Evolutionary conservation across 352 stramenopile genomes (phyloP).

Genomic region (Phytopythium litorale): DNA sequence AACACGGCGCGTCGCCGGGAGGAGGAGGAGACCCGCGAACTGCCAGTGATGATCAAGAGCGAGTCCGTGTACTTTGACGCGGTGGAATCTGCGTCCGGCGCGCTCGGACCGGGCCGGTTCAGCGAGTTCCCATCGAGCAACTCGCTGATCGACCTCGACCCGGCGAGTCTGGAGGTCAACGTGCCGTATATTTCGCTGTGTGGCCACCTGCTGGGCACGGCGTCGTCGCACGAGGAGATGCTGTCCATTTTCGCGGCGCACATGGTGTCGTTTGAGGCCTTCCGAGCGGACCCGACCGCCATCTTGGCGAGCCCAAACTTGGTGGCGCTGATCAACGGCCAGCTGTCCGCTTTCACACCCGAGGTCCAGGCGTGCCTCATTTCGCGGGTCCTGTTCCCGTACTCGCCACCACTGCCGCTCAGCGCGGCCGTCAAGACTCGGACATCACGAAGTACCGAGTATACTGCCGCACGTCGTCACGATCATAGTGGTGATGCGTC

Average conservation of each 20-base stretch:
- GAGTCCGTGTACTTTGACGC: constrained; percentile 80
- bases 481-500: neutral
- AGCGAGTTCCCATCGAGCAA: constrained; percentile 4
- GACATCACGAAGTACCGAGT: neutral
- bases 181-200: constrained; percentile 75
- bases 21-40: constrained; percentile 16
- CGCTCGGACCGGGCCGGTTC: neutral
- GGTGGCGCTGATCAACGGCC: constrained; percentile 59
- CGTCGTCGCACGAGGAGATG: constrained; percentile 35
- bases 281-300: constrained; percentile 33
- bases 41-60: constrained; percentile 57
- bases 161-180: constrained; percentile 15
- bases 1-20: neutral
- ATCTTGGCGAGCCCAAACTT: constrained; percentile 54
- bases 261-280: constrained; percentile 61
- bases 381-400: constrained; percentile 64
- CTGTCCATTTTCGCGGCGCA: constrained; percentile 63
- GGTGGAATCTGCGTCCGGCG: constrained; percentile 30
- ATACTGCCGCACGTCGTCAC: neutral
- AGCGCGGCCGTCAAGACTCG: neutral
- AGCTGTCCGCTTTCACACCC: constrained; percentile 46
- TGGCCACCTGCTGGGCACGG: constrained; percentile 46
- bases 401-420: constrained; percentile 32
- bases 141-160: constrained; percentile 8
- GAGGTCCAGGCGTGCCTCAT: constrained; percentile 65